Conservation (phyloP, 192 early-diverging fungal genomes). For the Radiomyces spectabilis region DNA sequence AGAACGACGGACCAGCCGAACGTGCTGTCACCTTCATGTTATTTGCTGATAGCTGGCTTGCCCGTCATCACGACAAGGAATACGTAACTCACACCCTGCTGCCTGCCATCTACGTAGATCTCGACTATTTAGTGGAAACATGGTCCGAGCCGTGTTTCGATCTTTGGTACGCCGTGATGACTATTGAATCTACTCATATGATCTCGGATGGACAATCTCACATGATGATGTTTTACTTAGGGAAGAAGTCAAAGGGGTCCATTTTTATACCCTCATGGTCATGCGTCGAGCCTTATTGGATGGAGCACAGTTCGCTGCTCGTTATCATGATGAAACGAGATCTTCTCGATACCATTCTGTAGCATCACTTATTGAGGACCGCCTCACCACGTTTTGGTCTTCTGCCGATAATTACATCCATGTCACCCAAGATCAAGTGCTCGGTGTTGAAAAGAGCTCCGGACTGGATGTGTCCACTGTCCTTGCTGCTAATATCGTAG, state of each 20-base stretch:
- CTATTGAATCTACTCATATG: too few relatives aligned
- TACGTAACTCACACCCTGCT: constrained; percentile 28
- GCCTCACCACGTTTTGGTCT: constrained; percentile 41
- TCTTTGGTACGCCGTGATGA: constrained; percentile 45
- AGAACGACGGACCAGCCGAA: constrained; percentile 63
- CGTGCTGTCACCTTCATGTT: constrained; percentile 32
- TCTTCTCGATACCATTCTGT: constrained; percentile 26
- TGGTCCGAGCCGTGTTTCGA: constrained; percentile 45
- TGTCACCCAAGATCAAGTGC: constrained; percentile 29
- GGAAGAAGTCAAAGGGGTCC: constrained; percentile 63
- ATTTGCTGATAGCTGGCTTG: constrained; percentile 33
- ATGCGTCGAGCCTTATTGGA: constrained; percentile 49
- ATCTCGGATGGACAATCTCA: too few relatives aligned
- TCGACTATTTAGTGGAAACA: constrained; percentile 50
- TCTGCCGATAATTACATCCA: constrained; percentile 18
- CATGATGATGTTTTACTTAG: too few relatives aligned
- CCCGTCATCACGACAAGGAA: constrained; percentile 13
- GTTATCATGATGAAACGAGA: constrained; percentile 23
- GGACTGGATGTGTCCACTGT: constrained; percentile 54
- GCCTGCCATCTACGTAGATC: constrained; percentile 40
- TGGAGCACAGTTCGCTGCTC: constrained; percentile 46
- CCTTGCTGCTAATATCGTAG: constrained; percentile 45
- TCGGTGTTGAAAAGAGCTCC: constrained; percentile 38
- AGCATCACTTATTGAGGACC: constrained; percentile 24
- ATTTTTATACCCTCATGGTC: constrained; percentile 64